Percentiles rank a stretch among this genome's conserved stretches.
phyloP scores from a whole-genome alignment of 2,329 filamentous ascomycete species.

The Xylariaceae sp. region DNA sequence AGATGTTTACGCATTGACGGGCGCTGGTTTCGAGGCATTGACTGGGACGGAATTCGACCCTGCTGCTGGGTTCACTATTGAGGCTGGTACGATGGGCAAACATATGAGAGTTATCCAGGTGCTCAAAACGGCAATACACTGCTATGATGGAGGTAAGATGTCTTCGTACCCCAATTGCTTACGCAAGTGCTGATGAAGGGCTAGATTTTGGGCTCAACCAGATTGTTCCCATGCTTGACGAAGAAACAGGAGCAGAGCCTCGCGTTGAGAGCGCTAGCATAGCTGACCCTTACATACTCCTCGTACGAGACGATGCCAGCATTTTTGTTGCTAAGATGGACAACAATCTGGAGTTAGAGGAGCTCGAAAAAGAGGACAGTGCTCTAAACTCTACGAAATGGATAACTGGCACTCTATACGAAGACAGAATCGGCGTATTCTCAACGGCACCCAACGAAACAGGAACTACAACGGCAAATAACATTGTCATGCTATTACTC shows the following conservation, averaged over 20 bases:
- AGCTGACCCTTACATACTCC: conserved; percentile 77
- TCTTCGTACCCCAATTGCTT: not conserved
- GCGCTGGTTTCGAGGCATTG: conserved; percentile 68
- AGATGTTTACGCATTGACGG: conserved; percentile 72
- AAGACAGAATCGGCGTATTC: conserved; percentile 59
- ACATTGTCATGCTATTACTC: conserved; percentile 71
- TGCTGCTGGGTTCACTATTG: conserved; percentile 79
- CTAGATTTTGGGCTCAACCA: conserved; percentile 81
- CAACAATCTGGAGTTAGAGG: conserved; percentile 78
- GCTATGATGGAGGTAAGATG: conserved; percentile 79
- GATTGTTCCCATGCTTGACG: conserved; percentile 89
- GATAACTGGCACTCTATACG: conserved; percentile 79
- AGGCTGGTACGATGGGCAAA: conserved; percentile 78
- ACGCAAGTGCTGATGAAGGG: conserved; percentile 8
- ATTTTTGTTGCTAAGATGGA: conserved; percentile 77
- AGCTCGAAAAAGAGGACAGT: conserved; percentile 63
- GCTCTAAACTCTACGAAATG: conserved; percentile 63
- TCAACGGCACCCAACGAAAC: conserved; percentile 37
- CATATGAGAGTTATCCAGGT: conserved; percentile 83
- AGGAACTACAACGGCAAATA: conserved; percentile 36
- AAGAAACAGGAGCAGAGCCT: conserved; percentile 78
- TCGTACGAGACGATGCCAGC: conserved; percentile 80
- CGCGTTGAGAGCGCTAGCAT: conserved; percentile 78
- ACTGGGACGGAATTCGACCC: conserved; percentile 87
- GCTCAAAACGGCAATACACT: conserved; percentile 78